Evolutionary conservation across 257 asterid species (phyloP), one percentile per base, ranked within the genome.

Genomic region (Parsonsia alboflavescens): DNA sequence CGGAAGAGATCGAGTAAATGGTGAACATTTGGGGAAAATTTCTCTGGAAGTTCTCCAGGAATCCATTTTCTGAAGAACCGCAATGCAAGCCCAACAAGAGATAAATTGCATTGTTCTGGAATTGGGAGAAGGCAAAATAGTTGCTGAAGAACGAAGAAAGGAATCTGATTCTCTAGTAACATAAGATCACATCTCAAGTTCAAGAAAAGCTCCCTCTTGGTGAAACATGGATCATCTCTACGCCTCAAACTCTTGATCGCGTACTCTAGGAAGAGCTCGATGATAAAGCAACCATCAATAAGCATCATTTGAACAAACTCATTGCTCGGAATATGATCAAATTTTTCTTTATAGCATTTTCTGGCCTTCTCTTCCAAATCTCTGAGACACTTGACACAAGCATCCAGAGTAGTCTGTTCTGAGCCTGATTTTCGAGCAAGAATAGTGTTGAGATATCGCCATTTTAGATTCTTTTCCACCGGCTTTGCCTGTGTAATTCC

Each of bases 381-480:
- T 49, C 88, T 90, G 2, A 89, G 88, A 15, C 90, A 77, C 22
- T 66, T 73, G 59, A 91, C 62, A 7, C 84, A 79, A 36, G 89
- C 85, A 75, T 84, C 90, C 26, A 91, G 86, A n/a, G 10, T 80
- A n/a, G 10, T 80, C 83, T 52, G 73, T 72, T 19, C 3, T 56
- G 56, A 70, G 82, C 85, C 48, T 8, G 7, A 83, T 85, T 42
- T 96, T 84, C 22, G 83, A 68, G 73, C 58, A 87, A 52, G n/a
- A 91, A 80, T 16, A 68, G 66, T 3, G 89, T 91, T 67, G 91
- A 72, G 76, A 88, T 88, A 89, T 13, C 96, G 72, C 98, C 98
- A 93, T 66, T 93, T 93, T 73, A 91, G 96, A 76, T 91, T 96
- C 41, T 93, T 86, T 77, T 89, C 85, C 96, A 88, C 86, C 66